A percentile compares a stretch with the other conserved stretches of the same genome.
These are phyloP conservation scores for Naumovozyma castellii DNA, from an alignment of 805 yeast genomes.

Conservation along the genomic window DNA sequence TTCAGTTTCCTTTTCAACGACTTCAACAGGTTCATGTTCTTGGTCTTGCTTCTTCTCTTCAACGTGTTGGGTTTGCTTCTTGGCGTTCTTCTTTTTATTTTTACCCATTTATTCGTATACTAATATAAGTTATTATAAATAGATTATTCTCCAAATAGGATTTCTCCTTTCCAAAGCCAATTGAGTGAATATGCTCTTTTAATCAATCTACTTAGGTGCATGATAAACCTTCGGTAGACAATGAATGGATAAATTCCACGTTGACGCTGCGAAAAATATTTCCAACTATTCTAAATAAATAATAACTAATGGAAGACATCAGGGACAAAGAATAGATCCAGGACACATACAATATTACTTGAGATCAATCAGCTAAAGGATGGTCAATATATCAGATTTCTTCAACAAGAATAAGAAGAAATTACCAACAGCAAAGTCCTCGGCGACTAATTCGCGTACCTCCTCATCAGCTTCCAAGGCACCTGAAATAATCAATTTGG, in stretches of 20 bases:
- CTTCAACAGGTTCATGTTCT: constrained; percentile 3
- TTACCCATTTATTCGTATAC: too few relatives aligned
- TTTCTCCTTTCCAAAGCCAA: not conserved
- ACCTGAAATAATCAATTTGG: not conserved
- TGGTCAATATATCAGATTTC: constrained; percentile 31
- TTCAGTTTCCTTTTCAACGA: constrained; percentile 5
- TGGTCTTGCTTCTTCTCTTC: constrained; percentile 4
- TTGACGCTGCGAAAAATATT: too few relatives aligned
- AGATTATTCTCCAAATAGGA: not conserved
- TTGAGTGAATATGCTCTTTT: too few relatives aligned
- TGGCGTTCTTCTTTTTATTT: constrained; percentile 13
- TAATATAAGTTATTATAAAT: not conserved
- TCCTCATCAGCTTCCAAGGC: not conserved
- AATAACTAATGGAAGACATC: too few relatives aligned
- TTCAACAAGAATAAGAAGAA: constrained; percentile 24
- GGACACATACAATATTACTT: too few relatives aligned
- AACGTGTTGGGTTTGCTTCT: not conserved
- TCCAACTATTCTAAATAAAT: too few relatives aligned
- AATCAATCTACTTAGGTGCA: too few relatives aligned
- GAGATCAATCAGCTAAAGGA: too few relatives aligned
- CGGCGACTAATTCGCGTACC: not conserved
- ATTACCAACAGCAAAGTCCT: not conserved
- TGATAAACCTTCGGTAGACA: too few relatives aligned
- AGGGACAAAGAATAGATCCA: too few relatives aligned
- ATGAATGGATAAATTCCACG: too few relatives aligned